These are phyloP conservation scores for Apophysomyces ossiformis DNA, from an alignment of 371 early-diverging fungal genomes.

Conservation along the genomic window DNA sequence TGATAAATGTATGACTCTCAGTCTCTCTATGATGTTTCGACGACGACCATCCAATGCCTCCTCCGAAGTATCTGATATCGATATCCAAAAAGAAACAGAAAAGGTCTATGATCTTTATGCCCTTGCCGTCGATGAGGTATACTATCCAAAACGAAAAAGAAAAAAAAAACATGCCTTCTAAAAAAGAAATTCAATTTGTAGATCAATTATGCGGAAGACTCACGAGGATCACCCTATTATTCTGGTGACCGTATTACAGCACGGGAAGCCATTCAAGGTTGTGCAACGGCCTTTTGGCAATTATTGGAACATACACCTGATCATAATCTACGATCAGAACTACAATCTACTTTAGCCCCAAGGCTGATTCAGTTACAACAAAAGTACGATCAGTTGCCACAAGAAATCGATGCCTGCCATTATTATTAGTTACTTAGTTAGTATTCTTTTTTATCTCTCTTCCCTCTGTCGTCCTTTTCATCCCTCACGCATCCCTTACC, in stretches of 20 bases:
- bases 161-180: conserved; percentile 1
- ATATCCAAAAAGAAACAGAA: conserved; percentile 15
- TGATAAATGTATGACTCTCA: conserved; percentile 1
- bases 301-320: conserved; percentile 30
- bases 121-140: conserved; percentile 24
- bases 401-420: conserved; percentile 3
- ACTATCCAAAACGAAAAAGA: neutral
- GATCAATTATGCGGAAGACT: conserved; percentile 47
- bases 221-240: conserved; percentile 45
- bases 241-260: conserved; percentile 44
- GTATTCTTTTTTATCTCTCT: neutral
- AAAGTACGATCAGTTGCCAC: conserved; percentile 31
- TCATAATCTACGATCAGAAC: conserved; percentile 21
- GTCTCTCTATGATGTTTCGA: neutral
- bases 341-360: conserved; percentile 34
- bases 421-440: neutral
- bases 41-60: conserved; percentile 2
- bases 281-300: conserved; percentile 29
- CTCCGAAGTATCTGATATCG: conserved; percentile 8
- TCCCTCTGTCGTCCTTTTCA: neutral
- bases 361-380: conserved; percentile 31
- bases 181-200: neutral
- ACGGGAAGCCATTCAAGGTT: conserved; percentile 42
- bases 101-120: conserved; percentile 14
- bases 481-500: neutral